These are phyloP conservation scores for Mortierella sp. DNA, from an alignment of 371 early-diverging fungal genomes.

Conservation along the genomic window DNA sequence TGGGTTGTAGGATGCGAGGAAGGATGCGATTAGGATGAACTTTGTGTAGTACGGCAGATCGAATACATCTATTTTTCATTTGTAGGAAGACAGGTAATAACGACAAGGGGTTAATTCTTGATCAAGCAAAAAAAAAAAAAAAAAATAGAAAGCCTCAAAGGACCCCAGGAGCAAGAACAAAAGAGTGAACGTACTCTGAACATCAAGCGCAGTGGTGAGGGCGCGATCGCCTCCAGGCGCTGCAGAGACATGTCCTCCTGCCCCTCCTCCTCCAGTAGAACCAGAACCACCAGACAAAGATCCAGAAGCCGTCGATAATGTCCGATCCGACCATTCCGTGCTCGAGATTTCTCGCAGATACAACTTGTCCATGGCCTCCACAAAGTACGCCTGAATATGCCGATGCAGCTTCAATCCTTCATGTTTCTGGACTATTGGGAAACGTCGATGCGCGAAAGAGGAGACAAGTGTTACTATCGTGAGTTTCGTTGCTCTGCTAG, in stretches of 20 bases:
- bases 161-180: not conserved
- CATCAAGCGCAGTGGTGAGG: conserved; percentile 40
- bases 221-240: conserved; percentile 40
- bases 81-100: not conserved
- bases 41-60: conserved; percentile 86
- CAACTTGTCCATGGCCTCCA: conserved; percentile 83
- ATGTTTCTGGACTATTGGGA: conserved; percentile 56
- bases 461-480: not conserved
- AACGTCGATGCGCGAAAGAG: not conserved
- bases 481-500: not conserved
- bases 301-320: conserved; percentile 25
- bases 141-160: not conserved
- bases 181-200: conserved; percentile 34
- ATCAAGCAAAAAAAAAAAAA: not conserved
- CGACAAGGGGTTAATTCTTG: not conserved
- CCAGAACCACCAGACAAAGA: not conserved
- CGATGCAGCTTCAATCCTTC: conserved; percentile 81
- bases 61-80: conserved; percentile 57
- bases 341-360: conserved; percentile 90
- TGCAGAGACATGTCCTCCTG: conserved; percentile 5
- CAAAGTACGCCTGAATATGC: conserved; percentile 81
- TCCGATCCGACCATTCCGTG: conserved; percentile 80
- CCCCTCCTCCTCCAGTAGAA: too few species aligned
- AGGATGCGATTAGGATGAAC: conserved; percentile 90
- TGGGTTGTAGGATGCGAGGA: conserved; percentile 95